A percentile compares a stretch with the other conserved stretches of the same genome.
Conservation (phyloP, 768 basidiomycete species). For the Boletus eberwhitei region DNA sequence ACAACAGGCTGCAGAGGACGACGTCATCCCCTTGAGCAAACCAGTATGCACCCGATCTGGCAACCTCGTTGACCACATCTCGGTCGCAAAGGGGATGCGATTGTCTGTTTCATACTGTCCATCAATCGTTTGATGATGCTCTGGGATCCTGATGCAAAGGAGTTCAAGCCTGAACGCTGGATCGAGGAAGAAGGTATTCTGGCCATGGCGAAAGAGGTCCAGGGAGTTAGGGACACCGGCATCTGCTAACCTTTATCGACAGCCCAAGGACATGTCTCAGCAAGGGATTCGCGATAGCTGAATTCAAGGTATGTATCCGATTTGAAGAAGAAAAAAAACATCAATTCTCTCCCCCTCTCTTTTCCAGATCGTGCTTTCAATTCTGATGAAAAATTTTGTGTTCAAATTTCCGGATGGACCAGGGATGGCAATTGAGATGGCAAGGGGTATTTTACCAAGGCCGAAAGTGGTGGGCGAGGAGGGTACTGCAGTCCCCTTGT, state of each 20-base stretch:
- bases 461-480: conserved; percentile 23
- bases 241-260: no score
- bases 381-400: conserved; percentile 1
- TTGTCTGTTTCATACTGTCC: conserved; percentile 41
- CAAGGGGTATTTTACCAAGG: conserved; percentile 14
- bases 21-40: conserved; percentile 53
- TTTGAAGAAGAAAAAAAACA: no score
- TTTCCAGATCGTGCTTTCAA: neutral
- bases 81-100: conserved; percentile 45
- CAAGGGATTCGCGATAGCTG: no score
- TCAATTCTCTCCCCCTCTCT: no score
- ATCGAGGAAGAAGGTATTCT: conserved; percentile 33
- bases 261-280: no score
- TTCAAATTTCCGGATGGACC: conserved; percentile 22
- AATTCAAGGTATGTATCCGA: no score
- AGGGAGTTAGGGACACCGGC: no score
- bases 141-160: conserved; percentile 60
- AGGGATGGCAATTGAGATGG: conserved; percentile 10
- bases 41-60: conserved; percentile 47
- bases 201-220: no score
- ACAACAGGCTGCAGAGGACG: conserved; percentile 48
- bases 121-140: conserved; percentile 50
- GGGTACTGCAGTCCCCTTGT: conserved; percentile 14
- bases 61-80: conserved; percentile 36
- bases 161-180: conserved; percentile 67